Evolutionary conservation across 2,329 filamentous ascomycete genomes (phyloP).

Genomic region (Colletotrichum sidae): DNA sequence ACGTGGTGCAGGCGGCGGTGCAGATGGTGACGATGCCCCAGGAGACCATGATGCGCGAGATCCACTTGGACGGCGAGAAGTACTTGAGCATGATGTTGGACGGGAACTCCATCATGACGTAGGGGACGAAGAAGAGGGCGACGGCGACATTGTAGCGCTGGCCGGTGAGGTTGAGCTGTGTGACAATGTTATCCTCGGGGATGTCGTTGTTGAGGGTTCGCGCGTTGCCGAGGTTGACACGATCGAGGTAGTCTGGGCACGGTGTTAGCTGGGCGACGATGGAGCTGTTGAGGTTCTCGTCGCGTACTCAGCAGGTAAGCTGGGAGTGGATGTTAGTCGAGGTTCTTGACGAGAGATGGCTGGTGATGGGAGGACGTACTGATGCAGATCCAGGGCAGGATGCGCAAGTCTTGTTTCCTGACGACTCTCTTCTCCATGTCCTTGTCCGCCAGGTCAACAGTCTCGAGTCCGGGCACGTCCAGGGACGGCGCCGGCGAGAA

Average conservation of each 20-base stretch:
- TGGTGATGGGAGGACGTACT: background rate
- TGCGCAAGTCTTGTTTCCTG: conserved; percentile 47
- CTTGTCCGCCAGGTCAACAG: conserved; percentile 48
- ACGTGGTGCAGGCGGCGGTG: conserved; percentile 59
- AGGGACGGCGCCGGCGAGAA: conserved; percentile 43
- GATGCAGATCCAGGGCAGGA: conserved; percentile 48
- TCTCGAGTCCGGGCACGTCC: conserved; percentile 48
- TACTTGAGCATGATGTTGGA: conserved; percentile 50
- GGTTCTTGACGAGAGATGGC: conserved; percentile 12
- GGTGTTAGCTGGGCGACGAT: conserved; percentile 5
- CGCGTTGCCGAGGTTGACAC: conserved; percentile 49
- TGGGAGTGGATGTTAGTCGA: too few species aligned
- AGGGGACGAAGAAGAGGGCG: conserved; percentile 46
- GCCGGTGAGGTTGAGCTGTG: conserved; percentile 45
- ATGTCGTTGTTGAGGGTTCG: conserved; percentile 49
- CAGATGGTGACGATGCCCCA: conserved; percentile 64
- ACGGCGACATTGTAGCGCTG: conserved; percentile 47
- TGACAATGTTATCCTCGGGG: conserved; percentile 48
- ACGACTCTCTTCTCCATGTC: conserved; percentile 49
- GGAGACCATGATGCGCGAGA: conserved; percentile 53
- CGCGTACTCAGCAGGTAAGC: conserved; percentile 45
- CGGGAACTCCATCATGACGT: conserved; percentile 46
- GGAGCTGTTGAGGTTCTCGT: too few species aligned
- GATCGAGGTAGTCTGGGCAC: conserved; percentile 43
- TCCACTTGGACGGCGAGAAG: conserved; percentile 49